A percentile compares a stretch with the other conserved stretches of the same genome.
Evolutionary conservation across 352 stramenopile genomes (phyloP).

Genomic region (Phytopythium ostracodes): DNA sequence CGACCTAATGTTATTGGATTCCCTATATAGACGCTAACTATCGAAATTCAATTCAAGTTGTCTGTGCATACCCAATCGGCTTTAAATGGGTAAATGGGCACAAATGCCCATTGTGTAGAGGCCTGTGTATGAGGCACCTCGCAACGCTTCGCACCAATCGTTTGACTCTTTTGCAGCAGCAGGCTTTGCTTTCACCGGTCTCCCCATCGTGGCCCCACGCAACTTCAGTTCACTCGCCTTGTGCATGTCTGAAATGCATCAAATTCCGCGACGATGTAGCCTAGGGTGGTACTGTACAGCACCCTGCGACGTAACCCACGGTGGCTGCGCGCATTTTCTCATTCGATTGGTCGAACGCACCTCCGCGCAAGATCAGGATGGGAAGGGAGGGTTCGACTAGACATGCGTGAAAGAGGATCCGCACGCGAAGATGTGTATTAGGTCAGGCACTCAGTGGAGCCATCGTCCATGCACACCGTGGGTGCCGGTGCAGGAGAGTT

Average conservation of each 20-base stretch:
- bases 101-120: too few species aligned
- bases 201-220: conserved; percentile 47
- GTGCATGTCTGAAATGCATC: conserved; percentile 36
- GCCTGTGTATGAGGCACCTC: too few species aligned
- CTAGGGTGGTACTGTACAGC: neutral
- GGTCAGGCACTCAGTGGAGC: neutral
- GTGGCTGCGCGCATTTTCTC: neutral
- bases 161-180: too few species aligned
- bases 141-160: too few species aligned
- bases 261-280: neutral
- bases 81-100: too few species aligned
- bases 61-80: too few species aligned
- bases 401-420: neutral
- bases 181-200: too few species aligned
- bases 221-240: conserved; percentile 29
- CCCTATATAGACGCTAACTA: too few species aligned
- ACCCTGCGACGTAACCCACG: neutral
- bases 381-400: neutral
- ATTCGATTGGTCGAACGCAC: neutral
- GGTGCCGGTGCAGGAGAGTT: too few species aligned
- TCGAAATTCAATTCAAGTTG: too few species aligned
- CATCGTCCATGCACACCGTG: too few species aligned
- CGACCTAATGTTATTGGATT: too few species aligned
- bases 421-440: neutral
- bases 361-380: neutral